phyloP scores from a whole-genome alignment of 139 green algal genomes.

The Cymbomonas tetramitiformis region DNA sequence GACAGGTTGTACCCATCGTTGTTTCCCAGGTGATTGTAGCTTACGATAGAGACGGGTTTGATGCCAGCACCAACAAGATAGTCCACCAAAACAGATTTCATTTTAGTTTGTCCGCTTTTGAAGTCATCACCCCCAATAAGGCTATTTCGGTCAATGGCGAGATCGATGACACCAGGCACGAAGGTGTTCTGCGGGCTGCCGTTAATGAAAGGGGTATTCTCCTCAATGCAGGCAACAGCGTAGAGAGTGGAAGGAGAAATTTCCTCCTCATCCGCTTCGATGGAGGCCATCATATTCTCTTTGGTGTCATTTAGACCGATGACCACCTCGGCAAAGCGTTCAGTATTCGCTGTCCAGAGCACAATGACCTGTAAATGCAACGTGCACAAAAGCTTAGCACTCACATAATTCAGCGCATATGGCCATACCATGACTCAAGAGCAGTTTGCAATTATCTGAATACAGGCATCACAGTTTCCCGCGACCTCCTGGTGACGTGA shows the following conservation, averaged over 20 bases:
- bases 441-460: too few relatives aligned
- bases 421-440: too few relatives aligned
- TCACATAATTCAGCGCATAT: conserved; percentile 31
- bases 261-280: conserved; percentile 70
- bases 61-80: conserved; percentile 91
- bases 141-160: conserved; percentile 53
- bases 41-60: conserved; percentile 93
- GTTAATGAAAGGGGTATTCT: conserved; percentile 94
- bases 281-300: conserved; percentile 72
- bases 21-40: conserved; percentile 99
- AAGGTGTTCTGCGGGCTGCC: conserved; percentile 95
- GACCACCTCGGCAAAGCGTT: conserved; percentile 77
- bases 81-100: conserved; percentile 96
- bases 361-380: too few relatives aligned
- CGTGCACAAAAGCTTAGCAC: too few relatives aligned
- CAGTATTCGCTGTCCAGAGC: conserved; percentile 99
- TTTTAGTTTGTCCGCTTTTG: conserved; percentile 77
- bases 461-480: too few relatives aligned
- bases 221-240: conserved; percentile 72
- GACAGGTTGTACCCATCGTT: conserved; percentile 96
- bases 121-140: conserved; percentile 98
- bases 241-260: conserved; percentile 90
- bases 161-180: conserved; percentile 70
- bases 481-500: too few relatives aligned
- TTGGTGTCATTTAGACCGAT: conserved; percentile 88